Evolutionary conservation across 345 rosid species (phyloP), one percentile per base, ranked within the genome.

Genomic region (Geranium brycei): DNA sequence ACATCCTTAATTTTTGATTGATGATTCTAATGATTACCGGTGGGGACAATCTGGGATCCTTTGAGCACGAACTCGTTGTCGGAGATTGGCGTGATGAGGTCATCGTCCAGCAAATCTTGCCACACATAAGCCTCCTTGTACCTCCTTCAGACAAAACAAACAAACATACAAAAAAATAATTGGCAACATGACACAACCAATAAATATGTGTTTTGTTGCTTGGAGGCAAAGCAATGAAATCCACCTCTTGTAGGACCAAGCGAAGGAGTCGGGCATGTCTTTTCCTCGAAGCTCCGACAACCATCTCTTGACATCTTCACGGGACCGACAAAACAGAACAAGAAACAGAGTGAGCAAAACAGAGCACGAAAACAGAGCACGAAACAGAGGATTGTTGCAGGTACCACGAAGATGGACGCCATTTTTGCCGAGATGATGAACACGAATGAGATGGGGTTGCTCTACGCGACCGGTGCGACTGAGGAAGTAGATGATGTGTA

Each of bases 171-270:
- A 18, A 7, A 1, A 1, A 16, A 58, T 5, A 41, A 38, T 32
- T 0, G 11, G 6, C 69, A 60, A 7, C n/a, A 11, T 13, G n/a
- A 14, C 13, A 0, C 11, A 18, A 55, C 23, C 13, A 31, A 65
- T 17, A 3, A 7, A 28, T 57, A 56, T 40, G 13, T 17, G 12
- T 40, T 55, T 55, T 16, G 40, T 35, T 7, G 41, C 41, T 35
- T 35, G 13, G 4, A 18, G 57, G 14, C 13, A 2, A 12, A 59
- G 14, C 59, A 12, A 58, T 10, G 1, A 17, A 32, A 35, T 4
- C 17, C 40, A 88, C 96, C 89, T 89, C 68, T 87, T 87, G 60
- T 80, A 87, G 35, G 96, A 87, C 96, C 96, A 87, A 68, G 73
- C 41, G 62, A 83, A 89, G 51, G 85, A 71, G 28, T 76, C 80